Conservation (phyloP, 108 stramenopile genomes). For the Nitzschia sp. region DNA sequence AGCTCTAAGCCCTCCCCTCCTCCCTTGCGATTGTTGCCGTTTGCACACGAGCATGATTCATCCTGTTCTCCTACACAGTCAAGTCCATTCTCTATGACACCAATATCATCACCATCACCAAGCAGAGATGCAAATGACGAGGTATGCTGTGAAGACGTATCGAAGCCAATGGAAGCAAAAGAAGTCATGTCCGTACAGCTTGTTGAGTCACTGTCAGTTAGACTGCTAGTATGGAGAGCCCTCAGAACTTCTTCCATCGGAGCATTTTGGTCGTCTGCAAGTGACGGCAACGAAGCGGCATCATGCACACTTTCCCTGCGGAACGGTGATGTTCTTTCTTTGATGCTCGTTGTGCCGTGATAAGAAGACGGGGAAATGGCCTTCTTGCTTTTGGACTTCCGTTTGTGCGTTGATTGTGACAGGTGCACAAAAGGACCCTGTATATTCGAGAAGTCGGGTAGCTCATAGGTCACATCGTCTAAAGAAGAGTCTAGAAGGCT, state of each 20-base stretch:
- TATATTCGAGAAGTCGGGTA: not conserved
- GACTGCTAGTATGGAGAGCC: not conserved
- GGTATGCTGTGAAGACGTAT: conserved; percentile 5
- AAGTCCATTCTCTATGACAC: no score
- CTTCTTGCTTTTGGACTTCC: not conserved
- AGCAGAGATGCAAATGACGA: not conserved
- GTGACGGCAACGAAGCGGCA: no score
- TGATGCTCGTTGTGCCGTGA: not conserved
- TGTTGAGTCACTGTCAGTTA: not conserved
- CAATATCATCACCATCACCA: not conserved
- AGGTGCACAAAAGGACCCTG: not conserved
- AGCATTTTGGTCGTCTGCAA: not conserved
- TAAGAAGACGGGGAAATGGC: not conserved
- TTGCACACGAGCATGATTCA: no score
- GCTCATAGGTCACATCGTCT: not conserved
- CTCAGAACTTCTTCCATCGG: conserved; percentile 3
- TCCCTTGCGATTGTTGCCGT: no score
- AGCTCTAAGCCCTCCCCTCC: no score
- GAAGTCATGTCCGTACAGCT: conserved; percentile 5
- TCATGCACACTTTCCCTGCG: not conserved
- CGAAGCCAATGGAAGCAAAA: not conserved
- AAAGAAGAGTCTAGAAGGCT: conserved; percentile 9
- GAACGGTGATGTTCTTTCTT: not conserved
- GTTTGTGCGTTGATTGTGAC: not conserved
- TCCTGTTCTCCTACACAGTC: no score